Evolutionary conservation across 1,139 yeast genomes (phyloP).

Genomic region (Cylindricascospora bacillispora): DNA sequence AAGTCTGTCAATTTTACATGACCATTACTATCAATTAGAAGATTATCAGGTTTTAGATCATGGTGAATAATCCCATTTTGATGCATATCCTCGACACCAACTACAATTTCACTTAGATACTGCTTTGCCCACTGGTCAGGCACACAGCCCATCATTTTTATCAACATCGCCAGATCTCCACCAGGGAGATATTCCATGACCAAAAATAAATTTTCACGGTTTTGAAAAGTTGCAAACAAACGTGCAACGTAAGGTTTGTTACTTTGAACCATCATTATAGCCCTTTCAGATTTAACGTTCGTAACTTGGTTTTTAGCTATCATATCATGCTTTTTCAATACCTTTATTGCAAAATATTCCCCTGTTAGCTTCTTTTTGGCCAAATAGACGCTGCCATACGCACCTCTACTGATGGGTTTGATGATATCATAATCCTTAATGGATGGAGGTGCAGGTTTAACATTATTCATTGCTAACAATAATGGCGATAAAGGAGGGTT

Average conservation of each 20-base stretch:
- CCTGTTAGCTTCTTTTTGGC: slow-evolving; percentile 79
- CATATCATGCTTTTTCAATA: slow-evolving; percentile 91
- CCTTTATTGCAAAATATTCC: slow-evolving; percentile 91
- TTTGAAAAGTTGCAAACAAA: slow-evolving; percentile 79
- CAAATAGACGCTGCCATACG: slow-evolving; percentile 89
- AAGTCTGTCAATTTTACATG: slow-evolving; percentile 90
- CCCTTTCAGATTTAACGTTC: slow-evolving; percentile 88
- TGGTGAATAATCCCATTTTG: slow-evolving; percentile 82
- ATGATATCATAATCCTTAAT: slow-evolving; percentile 82
- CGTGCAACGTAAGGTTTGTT: slow-evolving; percentile 92
- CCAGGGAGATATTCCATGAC: slow-evolving; percentile 97
- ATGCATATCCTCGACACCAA: slow-evolving; percentile 86
- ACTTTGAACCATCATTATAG: slow-evolving; percentile 94
- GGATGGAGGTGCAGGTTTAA: slow-evolving; percentile 44
- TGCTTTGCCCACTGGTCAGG: slow-evolving; percentile 82
- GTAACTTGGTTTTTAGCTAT: slow-evolving; percentile 92
- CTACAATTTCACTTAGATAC: slow-evolving; percentile 80
- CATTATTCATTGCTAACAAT: slow-evolving; percentile 48
- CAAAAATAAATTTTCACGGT: slow-evolving; percentile 70
- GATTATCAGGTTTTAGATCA: slow-evolving; percentile 89
- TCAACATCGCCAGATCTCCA: slow-evolving; percentile 85
- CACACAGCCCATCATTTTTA: slow-evolving; percentile 67
- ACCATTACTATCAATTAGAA: slow-evolving; percentile 74
- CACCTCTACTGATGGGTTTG: slow-evolving; percentile 93
- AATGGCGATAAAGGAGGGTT: slow-evolving; percentile 70